These are phyloP conservation scores for Aspergillus nomiae DNA, from an alignment of 2,329 filamentous ascomycete genomes.

Conservation along the genomic window DNA sequence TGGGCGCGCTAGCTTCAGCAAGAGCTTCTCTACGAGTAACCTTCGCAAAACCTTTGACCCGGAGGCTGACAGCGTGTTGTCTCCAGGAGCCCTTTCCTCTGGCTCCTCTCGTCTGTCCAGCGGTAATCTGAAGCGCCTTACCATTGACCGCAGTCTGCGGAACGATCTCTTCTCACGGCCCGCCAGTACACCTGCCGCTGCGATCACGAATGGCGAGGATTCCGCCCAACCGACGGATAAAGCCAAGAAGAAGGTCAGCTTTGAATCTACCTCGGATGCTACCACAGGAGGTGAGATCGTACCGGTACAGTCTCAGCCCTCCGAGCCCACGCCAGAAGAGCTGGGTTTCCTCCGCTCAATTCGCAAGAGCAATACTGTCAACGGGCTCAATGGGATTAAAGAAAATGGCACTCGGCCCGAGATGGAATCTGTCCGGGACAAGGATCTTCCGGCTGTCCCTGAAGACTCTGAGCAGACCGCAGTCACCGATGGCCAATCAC, in stretches of 20 bases:
- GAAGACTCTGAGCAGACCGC: conserved; percentile 54
- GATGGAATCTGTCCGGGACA: conserved; percentile 71
- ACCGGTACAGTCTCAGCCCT: conserved; percentile 51
- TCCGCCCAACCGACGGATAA: conserved; percentile 37
- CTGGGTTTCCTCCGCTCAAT: conserved; percentile 61
- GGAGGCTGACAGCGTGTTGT: conserved; percentile 77
- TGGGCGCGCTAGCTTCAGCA: conserved; percentile 68
- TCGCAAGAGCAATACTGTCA: conserved; percentile 51
- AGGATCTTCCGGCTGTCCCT: conserved; percentile 76
- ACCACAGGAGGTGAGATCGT: conserved; percentile 54
- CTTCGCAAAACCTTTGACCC: conserved; percentile 78
- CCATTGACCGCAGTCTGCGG: conserved; percentile 85
- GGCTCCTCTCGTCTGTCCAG: conserved; percentile 66
- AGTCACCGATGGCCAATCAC: conserved; percentile 37
- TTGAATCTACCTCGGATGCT: conserved; percentile 60
- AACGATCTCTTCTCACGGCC: conserved; percentile 60
- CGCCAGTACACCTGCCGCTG: conserved; percentile 33
- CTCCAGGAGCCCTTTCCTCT: conserved; percentile 80
- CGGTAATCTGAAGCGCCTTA: conserved; percentile 81
- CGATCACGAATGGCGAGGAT: conserved; percentile 44
- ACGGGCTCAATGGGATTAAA: conserved; percentile 40
- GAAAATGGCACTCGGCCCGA: conserved; percentile 53
- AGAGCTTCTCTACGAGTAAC: conserved; percentile 87
- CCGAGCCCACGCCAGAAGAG: conserved; percentile 60
- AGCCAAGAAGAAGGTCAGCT: conserved; percentile 83